Evolutionary conservation across 805 yeast genomes (phyloP).

Genomic region (Scheffersomyces stipitis): DNA sequence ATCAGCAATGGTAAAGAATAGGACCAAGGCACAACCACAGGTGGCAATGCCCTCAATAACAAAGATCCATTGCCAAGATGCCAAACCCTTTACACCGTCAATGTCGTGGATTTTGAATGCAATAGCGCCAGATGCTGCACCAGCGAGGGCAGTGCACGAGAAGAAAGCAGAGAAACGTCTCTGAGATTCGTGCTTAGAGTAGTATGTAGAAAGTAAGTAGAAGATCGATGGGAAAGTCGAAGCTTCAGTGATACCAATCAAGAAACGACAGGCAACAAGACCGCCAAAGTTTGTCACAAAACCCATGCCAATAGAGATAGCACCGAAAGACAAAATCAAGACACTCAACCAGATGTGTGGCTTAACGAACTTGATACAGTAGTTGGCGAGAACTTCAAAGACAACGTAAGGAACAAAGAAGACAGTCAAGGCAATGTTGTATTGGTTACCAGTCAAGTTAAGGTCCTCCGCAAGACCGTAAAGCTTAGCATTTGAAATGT

Average conservation of each 20-base stretch:
- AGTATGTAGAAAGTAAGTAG: conserved; percentile 66
- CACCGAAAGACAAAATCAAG: conserved; percentile 65
- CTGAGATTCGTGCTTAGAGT: conserved; percentile 64
- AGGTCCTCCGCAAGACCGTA: conserved; percentile 65
- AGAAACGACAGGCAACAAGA: conserved; percentile 59
- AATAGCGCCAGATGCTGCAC: conserved; percentile 76
- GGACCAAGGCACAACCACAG: conserved; percentile 33
- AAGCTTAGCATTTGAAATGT: conserved; percentile 76
- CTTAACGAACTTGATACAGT: conserved; percentile 52
- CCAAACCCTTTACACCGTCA: conserved; percentile 41
- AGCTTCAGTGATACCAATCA: conserved; percentile 67
- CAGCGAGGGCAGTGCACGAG: conserved; percentile 70
- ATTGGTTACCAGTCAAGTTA: conserved; percentile 55
- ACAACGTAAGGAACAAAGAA: conserved; percentile 70
- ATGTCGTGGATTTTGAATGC: conserved; percentile 64
- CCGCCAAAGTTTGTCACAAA: conserved; percentile 58
- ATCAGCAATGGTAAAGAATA: conserved; percentile 58
- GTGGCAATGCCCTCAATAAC: conserved; percentile 47
- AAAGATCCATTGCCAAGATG: conserved; percentile 53
- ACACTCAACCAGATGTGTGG: conserved; percentile 66
- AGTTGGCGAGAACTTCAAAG: conserved; percentile 67
- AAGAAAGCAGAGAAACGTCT: conserved; percentile 69
- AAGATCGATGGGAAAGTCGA: conserved; percentile 77
- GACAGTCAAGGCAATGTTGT: conserved; percentile 62
- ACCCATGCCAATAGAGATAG: conserved; percentile 65